phyloP scores from a whole-genome alignment of 1,284 basidiomycete species.

The Termitomyces sp. region DNA sequence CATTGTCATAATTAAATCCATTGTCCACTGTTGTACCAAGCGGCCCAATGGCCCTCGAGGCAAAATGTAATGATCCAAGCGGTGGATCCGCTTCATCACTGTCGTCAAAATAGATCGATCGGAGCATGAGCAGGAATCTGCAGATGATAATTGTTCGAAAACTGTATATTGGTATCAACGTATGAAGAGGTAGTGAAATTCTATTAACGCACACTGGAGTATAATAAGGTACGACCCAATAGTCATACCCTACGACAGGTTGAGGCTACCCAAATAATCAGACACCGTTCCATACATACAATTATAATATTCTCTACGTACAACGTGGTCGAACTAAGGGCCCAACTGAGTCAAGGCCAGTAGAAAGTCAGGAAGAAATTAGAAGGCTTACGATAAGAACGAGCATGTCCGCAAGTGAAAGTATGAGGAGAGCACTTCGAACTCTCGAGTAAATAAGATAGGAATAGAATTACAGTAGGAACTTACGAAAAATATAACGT shows the following conservation, averaged over 20 bases:
- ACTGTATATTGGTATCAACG: conserved; percentile 7
- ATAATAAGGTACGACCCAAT: conserved; percentile 29
- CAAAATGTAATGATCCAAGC: conserved; percentile 9
- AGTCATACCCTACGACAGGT: conserved; percentile 24
- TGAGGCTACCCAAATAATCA: conserved; percentile 16
- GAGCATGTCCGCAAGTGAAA: conserved; percentile 27
- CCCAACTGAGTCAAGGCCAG: not conserved
- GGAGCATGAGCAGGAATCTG: conserved; percentile 25
- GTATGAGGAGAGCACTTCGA: conserved; percentile 21
- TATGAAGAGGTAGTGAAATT: not conserved
- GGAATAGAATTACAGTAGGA: not conserved
- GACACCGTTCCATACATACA: not conserved
- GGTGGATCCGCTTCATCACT: conserved; percentile 2
- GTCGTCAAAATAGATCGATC: conserved; percentile 21
- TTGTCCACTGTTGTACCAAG: conserved; percentile 11
- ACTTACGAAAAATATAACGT: conserved; percentile 11
- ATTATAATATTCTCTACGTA: not conserved
- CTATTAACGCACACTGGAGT: conserved; percentile 20
- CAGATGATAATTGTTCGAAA: conserved; percentile 28
- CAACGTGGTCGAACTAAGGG: conserved; percentile 10
- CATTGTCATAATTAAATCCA: conserved; percentile 4
- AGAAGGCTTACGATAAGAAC: conserved; percentile 22
- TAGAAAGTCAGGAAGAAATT: not conserved
- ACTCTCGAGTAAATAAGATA: not conserved
- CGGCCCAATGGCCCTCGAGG: conserved; percentile 8